Conservation (phyloP, 306 rosid species). For the Echinosophora koreensis region DNA sequence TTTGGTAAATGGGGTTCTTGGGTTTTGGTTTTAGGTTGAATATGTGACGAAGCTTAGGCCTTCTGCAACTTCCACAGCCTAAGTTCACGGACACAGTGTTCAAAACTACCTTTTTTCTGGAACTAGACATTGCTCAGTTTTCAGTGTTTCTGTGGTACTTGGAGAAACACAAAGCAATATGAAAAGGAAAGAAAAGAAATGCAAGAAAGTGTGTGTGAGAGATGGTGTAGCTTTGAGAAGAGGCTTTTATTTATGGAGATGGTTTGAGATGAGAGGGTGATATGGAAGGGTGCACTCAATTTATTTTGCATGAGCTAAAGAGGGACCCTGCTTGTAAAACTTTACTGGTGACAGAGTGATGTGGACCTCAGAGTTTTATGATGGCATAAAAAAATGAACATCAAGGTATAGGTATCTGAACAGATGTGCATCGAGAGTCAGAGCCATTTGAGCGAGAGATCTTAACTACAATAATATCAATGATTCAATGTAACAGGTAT, state of each 20-base stretch:
- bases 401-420: background rate
- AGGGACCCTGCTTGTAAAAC: conserved; percentile 45
- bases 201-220: conserved; percentile 15
- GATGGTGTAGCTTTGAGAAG: background rate
- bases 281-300: conserved; percentile 2
- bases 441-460: background rate
- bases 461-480: no score
- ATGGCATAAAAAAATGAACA: background rate
- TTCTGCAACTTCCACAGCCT: conserved; percentile 76
- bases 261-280: background rate
- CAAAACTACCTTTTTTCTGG: conserved; percentile 57
- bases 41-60: conserved; percentile 58
- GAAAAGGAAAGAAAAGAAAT: conserved; percentile 15
- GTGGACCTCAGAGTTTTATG: conserved; percentile 45
- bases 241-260: background rate
- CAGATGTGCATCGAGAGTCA: background rate
- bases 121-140: conserved; percentile 60
- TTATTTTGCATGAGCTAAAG: conserved; percentile 51
- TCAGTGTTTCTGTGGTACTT: background rate
- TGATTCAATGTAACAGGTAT: no score
- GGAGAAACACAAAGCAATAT: background rate
- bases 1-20: conserved; percentile 47
- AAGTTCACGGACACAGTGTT: conserved; percentile 66
- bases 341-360: conserved; percentile 43
- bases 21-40: conserved; percentile 65